These are phyloP conservation scores for Echium plantagineum DNA, from an alignment of 257 asterid species.

Conservation along the genomic window DNA sequence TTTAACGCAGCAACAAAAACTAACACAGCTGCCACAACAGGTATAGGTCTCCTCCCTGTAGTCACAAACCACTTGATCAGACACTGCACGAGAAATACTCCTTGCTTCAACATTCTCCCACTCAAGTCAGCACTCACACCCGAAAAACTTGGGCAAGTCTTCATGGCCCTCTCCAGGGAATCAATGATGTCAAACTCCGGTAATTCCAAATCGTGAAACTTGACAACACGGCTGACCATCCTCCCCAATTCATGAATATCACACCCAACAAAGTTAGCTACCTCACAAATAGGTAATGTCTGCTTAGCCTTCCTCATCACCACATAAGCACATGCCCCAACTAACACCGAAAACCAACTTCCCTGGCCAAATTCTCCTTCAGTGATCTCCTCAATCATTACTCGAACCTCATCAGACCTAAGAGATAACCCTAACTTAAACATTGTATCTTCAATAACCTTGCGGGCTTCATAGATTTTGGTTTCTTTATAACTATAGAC, in stretches of 20 bases:
- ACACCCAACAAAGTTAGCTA: slow-evolving; percentile 42
- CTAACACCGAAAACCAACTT: slow-evolving; percentile 47
- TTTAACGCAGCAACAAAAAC: slow-evolving; percentile 57
- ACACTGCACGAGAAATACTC: slow-evolving; percentile 71
- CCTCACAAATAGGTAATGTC: slow-evolving; percentile 34
- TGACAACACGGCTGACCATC: slow-evolving; percentile 54
- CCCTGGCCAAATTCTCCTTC: slow-evolving; percentile 66
- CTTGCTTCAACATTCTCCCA: slow-evolving; percentile 53
- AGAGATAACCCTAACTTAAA: slow-evolving; percentile 34
- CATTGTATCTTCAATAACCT: slow-evolving; percentile 36
- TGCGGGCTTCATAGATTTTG: slow-evolving; percentile 41
- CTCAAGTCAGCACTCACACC: slow-evolving; percentile 27
- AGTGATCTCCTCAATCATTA: slow-evolving; percentile 36
- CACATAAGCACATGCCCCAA: slow-evolving; percentile 70
- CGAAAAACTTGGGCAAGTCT: slow-evolving; percentile 24
- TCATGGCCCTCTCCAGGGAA: slow-evolving; percentile 31
- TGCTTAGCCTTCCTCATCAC: slow-evolving; percentile 52
- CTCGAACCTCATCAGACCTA: slow-evolving; percentile 34
- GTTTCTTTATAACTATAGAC: slow-evolving; percentile 32
- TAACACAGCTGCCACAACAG: slow-evolving; percentile 72
- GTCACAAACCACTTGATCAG: slow-evolving; percentile 80
- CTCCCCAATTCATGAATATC: slow-evolving; percentile 54
- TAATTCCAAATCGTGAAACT: slow-evolving; percentile 42
- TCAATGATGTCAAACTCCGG: slow-evolving; percentile 59
- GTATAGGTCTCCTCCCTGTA: slow-evolving; percentile 72